These are phyloP conservation scores for Fraxinus nigra DNA, from an alignment of 305 asterid species.

Conservation along the genomic window DNA sequence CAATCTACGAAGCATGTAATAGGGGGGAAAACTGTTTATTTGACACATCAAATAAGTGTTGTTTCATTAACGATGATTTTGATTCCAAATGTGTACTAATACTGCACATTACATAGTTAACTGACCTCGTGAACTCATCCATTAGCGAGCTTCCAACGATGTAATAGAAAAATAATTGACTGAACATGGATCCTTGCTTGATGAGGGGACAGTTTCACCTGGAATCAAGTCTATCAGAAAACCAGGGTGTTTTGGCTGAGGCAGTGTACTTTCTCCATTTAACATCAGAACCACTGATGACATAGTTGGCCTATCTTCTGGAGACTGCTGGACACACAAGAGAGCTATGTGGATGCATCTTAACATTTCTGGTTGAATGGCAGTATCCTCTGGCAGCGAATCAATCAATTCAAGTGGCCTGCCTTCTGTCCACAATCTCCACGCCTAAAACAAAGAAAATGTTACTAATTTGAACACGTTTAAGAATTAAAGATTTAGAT, in stretches of 20 bases:
- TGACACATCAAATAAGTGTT: too few relatives aligned
- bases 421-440: conserved; percentile 41
- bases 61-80: neutral
- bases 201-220: conserved; percentile 18
- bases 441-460: conserved; percentile 25
- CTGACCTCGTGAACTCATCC: neutral
- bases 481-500: neutral
- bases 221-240: conserved; percentile 29
- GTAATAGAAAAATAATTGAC: conserved; percentile 31
- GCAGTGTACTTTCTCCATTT: conserved; percentile 32
- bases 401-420: conserved; percentile 29
- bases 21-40: neutral
- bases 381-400: conserved; percentile 3
- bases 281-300: conserved; percentile 43
- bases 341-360: conserved; percentile 37
- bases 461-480: neutral
- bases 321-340: conserved; percentile 40
- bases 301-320: conserved; percentile 45
- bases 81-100: neutral
- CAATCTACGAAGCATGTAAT: neutral
- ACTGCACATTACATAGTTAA: neutral
- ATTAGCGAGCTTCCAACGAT: conserved; percentile 32
- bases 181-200: conserved; percentile 18
- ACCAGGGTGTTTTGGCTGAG: conserved; percentile 46
- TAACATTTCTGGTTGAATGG: conserved; percentile 20